Evolutionary conservation across 768 basidiomycete genomes (phyloP), one percentile per base, ranked within the genome.

Genomic region (Suillus subluteus): DNA sequence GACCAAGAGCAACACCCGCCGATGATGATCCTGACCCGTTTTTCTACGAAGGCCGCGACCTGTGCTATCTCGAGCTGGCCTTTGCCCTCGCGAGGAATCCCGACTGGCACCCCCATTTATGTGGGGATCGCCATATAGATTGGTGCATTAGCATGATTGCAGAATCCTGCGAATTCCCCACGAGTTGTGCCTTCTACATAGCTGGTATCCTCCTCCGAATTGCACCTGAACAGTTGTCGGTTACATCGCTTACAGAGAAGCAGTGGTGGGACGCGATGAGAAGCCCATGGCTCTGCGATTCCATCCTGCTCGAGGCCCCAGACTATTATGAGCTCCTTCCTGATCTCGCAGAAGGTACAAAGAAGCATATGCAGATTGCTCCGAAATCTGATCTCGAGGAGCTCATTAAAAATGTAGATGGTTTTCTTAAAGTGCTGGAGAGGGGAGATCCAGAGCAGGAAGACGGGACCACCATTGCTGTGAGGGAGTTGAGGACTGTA

Each of bases 301-400:
- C n/a, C n/a, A n/a, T n/a, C n/a, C n/a, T n/a, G n/a, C n/a, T n/a
- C n/a, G n/a, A n/a, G n/a, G n/a, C n/a, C n/a, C n/a, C n/a, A n/a
- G n/a, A n/a, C n/a, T n/a, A n/a, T n/a, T n/a, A n/a, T n/a, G 55
- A 56, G 32, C 12, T 56, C 55, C 55, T 56, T n/a, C 55, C 32
- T 2, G 21, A 6, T 5, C 55, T 56, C 35, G 55, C 35, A 32
- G 55, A 56, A 56, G 55, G 11, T 11, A 56, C 55, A 18, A 56
- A 56, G 50, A 52, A 3, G 23, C 4, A 52, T 11, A 32, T 55
- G 18, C 30, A 55, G 9, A 55, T 18, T 32, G 30, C 54, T 11
- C 0, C 18, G 9, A 18, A 32, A 55, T 1, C 0, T 2, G 8
- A 12, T 9, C 54, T 55, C 16, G 9, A 12, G 54, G 0, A 1